Percentiles rank a stretch among this genome's conserved stretches.
Conservation (phyloP, 805 yeast species). For the Brettanomyces nanus region DNA sequence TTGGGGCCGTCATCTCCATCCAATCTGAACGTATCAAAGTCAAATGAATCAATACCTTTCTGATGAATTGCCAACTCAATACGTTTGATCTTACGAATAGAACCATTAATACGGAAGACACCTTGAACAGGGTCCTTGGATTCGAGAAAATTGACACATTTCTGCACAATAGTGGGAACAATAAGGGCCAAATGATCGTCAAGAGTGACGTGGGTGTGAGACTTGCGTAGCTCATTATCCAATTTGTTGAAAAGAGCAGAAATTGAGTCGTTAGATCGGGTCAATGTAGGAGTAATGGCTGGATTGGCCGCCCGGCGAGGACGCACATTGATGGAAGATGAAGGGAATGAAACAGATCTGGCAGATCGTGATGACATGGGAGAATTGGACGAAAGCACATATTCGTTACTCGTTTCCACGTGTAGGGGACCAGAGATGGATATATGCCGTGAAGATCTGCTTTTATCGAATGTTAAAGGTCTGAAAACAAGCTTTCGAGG, state of each 20-base stretch:
- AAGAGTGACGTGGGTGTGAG: conserved; percentile 8
- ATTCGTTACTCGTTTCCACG: neutral
- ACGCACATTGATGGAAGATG: neutral
- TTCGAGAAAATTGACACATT: conserved; percentile 24
- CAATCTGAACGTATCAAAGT: conserved; percentile 11
- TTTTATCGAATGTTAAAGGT: conserved; percentile 1
- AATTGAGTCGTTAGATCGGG: conserved; percentile 2
- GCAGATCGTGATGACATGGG: conserved; percentile 5
- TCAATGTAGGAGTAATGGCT: conserved; percentile 6
- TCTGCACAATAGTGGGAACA: conserved; percentile 25
- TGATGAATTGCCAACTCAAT: conserved; percentile 21
- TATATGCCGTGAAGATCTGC: neutral
- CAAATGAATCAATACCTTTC: conserved; percentile 14
- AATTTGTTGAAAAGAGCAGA: conserved; percentile 10
- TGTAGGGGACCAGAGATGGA: conserved; percentile 3
- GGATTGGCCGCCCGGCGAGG: neutral
- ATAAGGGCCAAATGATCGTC: conserved; percentile 10
- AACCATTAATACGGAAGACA: conserved; percentile 30
- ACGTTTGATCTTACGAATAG: conserved; percentile 24
- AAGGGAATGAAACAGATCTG: conserved; percentile 1
- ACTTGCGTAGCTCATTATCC: conserved; percentile 17
- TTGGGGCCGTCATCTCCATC: conserved; percentile 13
- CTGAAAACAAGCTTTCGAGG: conserved; percentile 4
- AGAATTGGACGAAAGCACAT: neutral
- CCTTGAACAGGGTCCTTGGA: conserved; percentile 24